Conservation (phyloP, 192 early-diverging fungal genomes). For the Neocallimastix lanati region DNA sequence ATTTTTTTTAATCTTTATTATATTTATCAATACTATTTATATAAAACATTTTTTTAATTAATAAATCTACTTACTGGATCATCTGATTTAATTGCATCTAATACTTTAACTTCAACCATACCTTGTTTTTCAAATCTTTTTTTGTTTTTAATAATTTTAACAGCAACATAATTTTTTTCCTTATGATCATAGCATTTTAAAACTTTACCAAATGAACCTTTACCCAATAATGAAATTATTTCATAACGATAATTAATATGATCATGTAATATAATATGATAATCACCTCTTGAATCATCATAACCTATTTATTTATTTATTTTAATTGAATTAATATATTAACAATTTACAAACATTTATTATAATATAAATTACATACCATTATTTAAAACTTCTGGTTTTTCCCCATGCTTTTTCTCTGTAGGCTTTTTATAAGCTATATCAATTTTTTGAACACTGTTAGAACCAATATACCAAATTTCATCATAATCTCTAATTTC, state of each 20-base stretch:
- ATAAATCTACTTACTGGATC: slow-evolving; percentile 17
- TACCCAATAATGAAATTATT: slow-evolving; percentile 72
- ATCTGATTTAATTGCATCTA: slow-evolving; percentile 61
- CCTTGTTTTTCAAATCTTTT: slow-evolving; percentile 92
- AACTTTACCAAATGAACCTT: slow-evolving; percentile 90
- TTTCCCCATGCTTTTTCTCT: slow-evolving; percentile 30
- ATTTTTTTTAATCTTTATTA: neutral
- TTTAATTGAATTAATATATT: neutral
- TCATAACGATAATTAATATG: slow-evolving; percentile 91
- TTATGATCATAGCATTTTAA: slow-evolving; percentile 89
- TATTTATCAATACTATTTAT: neutral
- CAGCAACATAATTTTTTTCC: slow-evolving; percentile 60
- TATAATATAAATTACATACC: slow-evolving; percentile 3
- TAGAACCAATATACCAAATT: slow-evolving; percentile 76
- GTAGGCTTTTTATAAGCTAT: slow-evolving; percentile 30
- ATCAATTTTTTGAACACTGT: slow-evolving; percentile 31
- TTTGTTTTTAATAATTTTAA: slow-evolving; percentile 94
- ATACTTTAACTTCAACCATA: slow-evolving; percentile 80
- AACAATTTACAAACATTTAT: no score
- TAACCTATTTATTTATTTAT: slow-evolving; percentile 17
- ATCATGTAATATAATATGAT: slow-evolving; percentile 67
- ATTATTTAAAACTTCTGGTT: slow-evolving; percentile 29
- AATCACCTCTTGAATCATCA: slow-evolving; percentile 93
- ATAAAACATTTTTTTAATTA: neutral
- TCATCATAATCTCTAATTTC: slow-evolving; percentile 69